A percentile compares a stretch with the other conserved stretches of the same genome.
Evolutionary conservation across 805 yeast species (phyloP).

Genomic region (Saccharomycopsis selenospora): DNA sequence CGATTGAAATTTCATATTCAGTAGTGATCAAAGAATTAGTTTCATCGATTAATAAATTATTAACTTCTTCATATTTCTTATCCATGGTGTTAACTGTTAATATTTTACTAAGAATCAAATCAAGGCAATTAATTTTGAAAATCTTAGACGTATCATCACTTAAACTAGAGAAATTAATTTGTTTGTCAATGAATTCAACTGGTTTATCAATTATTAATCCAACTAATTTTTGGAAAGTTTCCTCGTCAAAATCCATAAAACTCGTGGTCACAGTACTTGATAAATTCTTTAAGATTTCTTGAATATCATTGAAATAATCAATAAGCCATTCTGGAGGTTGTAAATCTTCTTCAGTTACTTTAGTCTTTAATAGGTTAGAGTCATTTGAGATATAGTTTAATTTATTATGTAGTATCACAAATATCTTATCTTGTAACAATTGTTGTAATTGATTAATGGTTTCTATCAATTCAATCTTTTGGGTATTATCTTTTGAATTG

Average conservation of each 20-base stretch:
- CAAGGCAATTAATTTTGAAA: conserved; percentile 52
- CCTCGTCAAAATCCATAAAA: conserved; percentile 36
- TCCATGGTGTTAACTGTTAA: conserved; percentile 39
- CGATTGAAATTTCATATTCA: conserved; percentile 43
- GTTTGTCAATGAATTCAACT: conserved; percentile 26
- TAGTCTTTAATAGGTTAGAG: conserved; percentile 24
- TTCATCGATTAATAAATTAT: conserved; percentile 28
- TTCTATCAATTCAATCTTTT: conserved; percentile 23
- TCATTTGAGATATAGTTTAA: conserved; percentile 22
- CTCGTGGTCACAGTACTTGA: conserved; percentile 27
- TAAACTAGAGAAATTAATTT: conserved; percentile 24
- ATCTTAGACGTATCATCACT: conserved; percentile 31
- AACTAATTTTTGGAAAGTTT: conserved; percentile 33
- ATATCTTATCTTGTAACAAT: conserved; percentile 34
- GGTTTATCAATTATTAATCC: conserved; percentile 38
- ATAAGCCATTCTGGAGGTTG: conserved; percentile 81
- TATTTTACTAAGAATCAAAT: conserved; percentile 48
- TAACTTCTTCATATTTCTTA: conserved; percentile 31
- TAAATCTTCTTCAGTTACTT: conserved; percentile 43
- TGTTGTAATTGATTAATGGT: conserved; percentile 30
- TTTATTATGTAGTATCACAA: conserved; percentile 34
- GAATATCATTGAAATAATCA: conserved; percentile 54
- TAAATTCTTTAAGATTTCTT: conserved; percentile 46
- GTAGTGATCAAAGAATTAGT: conserved; percentile 35
- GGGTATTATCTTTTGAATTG: conserved; percentile 23